Conservation (phyloP, 2,329 filamentous ascomycete species). For the Monilinia vaccinii-corymbosi region DNA sequence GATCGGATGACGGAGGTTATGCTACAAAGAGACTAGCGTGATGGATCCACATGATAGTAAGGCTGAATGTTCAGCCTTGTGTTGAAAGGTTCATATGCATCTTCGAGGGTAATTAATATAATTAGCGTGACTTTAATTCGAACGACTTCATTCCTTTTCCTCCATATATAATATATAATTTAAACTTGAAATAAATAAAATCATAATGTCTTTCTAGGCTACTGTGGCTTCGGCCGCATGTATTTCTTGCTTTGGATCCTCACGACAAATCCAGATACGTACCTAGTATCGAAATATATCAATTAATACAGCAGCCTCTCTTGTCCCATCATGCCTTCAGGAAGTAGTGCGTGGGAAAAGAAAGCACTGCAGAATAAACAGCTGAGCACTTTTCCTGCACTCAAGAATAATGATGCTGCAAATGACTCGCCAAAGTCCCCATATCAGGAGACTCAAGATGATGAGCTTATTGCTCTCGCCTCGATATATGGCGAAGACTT, state of each 20-base stretch:
- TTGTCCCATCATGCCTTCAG: constrained; percentile 27
- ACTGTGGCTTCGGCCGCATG: constrained; percentile 25
- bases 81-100: no score
- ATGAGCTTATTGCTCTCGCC: constrained; percentile 76
- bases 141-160: not conserved
- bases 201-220: not conserved
- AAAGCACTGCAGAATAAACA: constrained; percentile 32
- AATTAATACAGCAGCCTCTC: not conserved
- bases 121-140: not conserved
- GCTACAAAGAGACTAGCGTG: not conserved
- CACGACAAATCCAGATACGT: constrained; percentile 8
- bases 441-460: constrained; percentile 77
- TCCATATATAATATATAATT: not conserved
- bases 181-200: not conserved
- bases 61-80: constrained; percentile 1
- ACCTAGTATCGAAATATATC: not conserved
- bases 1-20: not conserved
- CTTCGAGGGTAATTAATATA: not conserved
- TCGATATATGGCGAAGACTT: constrained; percentile 91
- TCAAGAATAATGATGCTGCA: constrained; percentile 15
- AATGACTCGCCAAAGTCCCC: constrained; percentile 42
- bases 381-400: constrained; percentile 19
- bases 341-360: constrained; percentile 29
- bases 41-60: not conserved
- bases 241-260: constrained; percentile 11